Base-by-base conservation (phyloP, 2,329 filamentous ascomycete species). In the Talaromyces sp. region DNA sequence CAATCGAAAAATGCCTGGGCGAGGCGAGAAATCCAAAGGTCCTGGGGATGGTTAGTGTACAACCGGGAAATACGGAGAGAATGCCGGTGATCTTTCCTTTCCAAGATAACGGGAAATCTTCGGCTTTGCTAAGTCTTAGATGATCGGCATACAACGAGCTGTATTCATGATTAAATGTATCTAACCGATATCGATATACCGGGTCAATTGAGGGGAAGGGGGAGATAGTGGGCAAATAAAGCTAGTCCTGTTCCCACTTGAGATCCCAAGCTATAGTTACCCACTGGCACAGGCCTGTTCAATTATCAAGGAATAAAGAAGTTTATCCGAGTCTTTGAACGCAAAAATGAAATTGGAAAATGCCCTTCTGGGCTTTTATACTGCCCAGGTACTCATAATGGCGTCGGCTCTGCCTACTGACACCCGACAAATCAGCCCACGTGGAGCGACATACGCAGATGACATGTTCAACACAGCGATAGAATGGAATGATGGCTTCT, bases 401-500 rank as follows among this genome's bases (percentile, higher is more conserved):
- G 33, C 22, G 11, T 44, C 39, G 9, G 52, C 52, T 24, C 27
- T 47, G 40, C 52, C 52, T 30, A 20, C 33, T 16, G 13, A 30
- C 29, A 4, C 11, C 13, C 35, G 35, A 29, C 17, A 20, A 30
- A 14, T 22, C 11, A 17, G n/a, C 30, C 17, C 40, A 42, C 22
- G 40, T 4, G 24, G n/a, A 13, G 9, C 19, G 14, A 39, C 52
- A n/a, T 40, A 45, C 24, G 52, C 52, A 9, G 33, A 46, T 3
- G 52, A 58, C 10, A 60, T 60, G 57, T 60, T 60, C 46, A 60
- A 51, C 20, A 47, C 52, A 2, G 57, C 55, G 10, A 58, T 61
- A 9, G 56, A 59, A 46, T 61, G 54, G 56, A 61, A 54, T 10
- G 58, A 61, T 39, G 44, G 37, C 6, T 59, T 49, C 43, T 61